phyloP scores from a whole-genome alignment of 208 protist genomes.

The Tritrichomonas foetus region DNA sequence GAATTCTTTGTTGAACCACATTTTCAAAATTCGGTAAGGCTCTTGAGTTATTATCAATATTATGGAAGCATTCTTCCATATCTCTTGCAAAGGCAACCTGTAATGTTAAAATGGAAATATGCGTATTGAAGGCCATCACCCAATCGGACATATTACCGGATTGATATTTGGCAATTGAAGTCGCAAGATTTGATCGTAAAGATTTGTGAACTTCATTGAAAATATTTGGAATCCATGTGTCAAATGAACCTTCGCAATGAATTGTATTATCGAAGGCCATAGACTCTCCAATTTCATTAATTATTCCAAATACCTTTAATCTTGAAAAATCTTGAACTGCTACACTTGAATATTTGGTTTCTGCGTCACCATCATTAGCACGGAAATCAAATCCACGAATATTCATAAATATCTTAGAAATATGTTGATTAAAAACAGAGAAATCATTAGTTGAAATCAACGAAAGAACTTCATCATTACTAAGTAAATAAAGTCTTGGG shows the following conservation, averaged over 20 bases:
- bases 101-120: neutral
- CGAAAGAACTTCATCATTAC: constrained; percentile 12
- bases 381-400: neutral
- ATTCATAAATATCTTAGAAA: constrained; percentile 6
- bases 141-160: neutral
- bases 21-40: neutral
- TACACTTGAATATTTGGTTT: neutral
- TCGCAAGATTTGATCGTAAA: neutral
- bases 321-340: neutral
- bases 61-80: neutral
- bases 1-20: neutral
- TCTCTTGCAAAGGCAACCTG: neutral
- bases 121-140: neutral
- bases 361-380: too few relatives aligned
- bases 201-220: neutral
- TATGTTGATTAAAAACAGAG: neutral
- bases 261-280: neutral
- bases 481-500: neutral
- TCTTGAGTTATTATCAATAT: neutral
- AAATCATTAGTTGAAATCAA: neutral
- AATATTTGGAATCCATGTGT: neutral
- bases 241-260: neutral
- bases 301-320: neutral
- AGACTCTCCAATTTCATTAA: neutral
- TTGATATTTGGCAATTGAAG: neutral